Percentiles rank a stretch among this genome's conserved stretches.
These are phyloP conservation scores for Calonectria naviculata DNA, from an alignment of 2,329 filamentous ascomycete genomes.

Conservation along the genomic window DNA sequence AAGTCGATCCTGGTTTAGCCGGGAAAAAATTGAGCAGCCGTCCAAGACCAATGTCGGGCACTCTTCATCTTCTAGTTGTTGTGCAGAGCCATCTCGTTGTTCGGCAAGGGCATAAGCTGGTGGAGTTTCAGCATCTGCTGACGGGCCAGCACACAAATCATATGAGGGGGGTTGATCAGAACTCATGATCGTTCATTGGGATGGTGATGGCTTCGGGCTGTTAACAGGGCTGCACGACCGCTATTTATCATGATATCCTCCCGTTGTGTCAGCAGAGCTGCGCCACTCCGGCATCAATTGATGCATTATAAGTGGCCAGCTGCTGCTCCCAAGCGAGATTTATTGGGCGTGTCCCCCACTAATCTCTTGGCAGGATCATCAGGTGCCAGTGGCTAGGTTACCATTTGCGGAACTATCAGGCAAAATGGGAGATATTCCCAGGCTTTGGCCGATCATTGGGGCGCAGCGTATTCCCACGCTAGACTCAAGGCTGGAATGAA, in stretches of 20 bases:
- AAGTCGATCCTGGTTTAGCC: conserved; percentile 23
- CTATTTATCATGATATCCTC: neutral
- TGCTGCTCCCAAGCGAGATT: neutral
- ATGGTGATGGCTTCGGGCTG: too few relatives aligned
- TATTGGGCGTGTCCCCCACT: neutral
- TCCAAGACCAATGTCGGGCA: conserved; percentile 35
- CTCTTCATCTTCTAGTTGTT: conserved; percentile 15
- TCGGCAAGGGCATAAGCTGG: neutral
- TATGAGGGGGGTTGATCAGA: conserved; percentile 1
- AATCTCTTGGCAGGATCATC: neutral
- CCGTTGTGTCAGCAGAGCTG: neutral
- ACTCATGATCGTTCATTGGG: conserved; percentile 1
- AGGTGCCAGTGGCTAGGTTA: neutral
- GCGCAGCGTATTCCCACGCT: neutral
- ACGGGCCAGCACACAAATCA: neutral
- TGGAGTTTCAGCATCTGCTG: neutral
- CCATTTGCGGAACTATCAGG: neutral
- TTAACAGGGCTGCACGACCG: neutral
- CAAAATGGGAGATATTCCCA: neutral
- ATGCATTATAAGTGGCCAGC: neutral
- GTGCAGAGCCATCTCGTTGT: neutral
- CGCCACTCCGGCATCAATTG: neutral
- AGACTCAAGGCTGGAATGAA: too few relatives aligned
- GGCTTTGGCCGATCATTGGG: neutral
- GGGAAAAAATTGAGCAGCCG: conserved; percentile 32